Evolutionary conservation across 108 stramenopile species (phyloP).

Genomic region (Cyclotella atomus): DNA sequence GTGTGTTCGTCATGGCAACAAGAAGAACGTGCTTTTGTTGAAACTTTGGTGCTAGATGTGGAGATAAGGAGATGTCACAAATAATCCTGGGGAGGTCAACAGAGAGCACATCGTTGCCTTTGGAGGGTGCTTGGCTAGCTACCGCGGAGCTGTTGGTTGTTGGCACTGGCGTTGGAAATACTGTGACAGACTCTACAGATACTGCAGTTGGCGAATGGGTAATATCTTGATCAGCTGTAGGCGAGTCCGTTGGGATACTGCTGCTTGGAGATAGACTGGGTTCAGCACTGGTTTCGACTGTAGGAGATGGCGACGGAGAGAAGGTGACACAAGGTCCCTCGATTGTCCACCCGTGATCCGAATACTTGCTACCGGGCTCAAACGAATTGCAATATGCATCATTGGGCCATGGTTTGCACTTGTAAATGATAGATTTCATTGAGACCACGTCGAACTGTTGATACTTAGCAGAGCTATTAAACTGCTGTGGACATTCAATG

Average conservation of each 20-base stretch:
- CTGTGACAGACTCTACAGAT: background rate
- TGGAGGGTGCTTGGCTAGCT: background rate
- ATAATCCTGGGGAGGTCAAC: conserved; percentile 33
- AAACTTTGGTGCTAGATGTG: conserved; percentile 10
- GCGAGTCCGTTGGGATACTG: background rate
- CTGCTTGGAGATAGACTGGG: background rate
- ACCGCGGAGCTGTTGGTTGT: background rate
- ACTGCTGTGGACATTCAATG: conserved; percentile 5
- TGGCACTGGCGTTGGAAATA: conserved; percentile 2
- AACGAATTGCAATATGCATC: conserved; percentile 10
- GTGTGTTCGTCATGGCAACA: conserved; percentile 32
- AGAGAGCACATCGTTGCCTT: conserved; percentile 4
- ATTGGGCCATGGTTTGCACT: conserved; percentile 13
- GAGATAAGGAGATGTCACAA: conserved; percentile 34
- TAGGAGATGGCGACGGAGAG: background rate
- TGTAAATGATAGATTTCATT: background rate
- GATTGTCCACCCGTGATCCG: conserved; percentile 9
- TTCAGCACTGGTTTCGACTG: background rate
- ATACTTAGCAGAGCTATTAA: conserved; percentile 9
- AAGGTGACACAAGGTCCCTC: background rate
- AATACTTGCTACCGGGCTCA: background rate
- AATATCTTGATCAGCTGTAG: background rate
- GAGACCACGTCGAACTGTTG: conserved; percentile 10
- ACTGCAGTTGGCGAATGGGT: background rate
- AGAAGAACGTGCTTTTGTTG: conserved; percentile 34